Percentiles rank a stretch among this genome's conserved stretches.
Conservation (phyloP, 768 basidiomycete genomes). For the Pisolithus orientalis region DNA sequence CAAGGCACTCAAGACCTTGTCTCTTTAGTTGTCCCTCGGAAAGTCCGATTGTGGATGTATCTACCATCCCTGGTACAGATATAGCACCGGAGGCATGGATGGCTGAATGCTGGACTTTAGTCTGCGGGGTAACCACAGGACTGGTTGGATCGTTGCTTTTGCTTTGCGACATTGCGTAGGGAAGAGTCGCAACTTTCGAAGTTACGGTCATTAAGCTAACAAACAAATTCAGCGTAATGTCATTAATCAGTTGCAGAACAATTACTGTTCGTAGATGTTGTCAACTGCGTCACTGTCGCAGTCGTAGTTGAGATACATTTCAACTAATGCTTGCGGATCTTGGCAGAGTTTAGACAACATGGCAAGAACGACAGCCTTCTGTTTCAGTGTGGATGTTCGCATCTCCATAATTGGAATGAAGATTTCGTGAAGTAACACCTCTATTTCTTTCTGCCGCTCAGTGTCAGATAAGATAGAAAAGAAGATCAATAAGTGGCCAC, state of each 20-base stretch:
- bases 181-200: conserved; percentile 77
- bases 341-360: conserved; percentile 87
- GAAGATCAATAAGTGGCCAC: conserved; percentile 30
- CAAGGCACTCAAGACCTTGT: conserved; percentile 94
- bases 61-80: conserved; percentile 58
- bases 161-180: conserved; percentile 40
- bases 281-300: conserved; percentile 92
- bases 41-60: conserved; percentile 59
- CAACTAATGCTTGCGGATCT: conserved; percentile 95
- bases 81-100: conserved; percentile 62
- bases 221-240: conserved; percentile 3
- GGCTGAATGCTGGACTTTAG: conserved; percentile 28
- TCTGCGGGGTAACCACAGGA: conserved; percentile 48
- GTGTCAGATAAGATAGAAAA: conserved; percentile 6
- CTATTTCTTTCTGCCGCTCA: conserved; percentile 86
- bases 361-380: conserved; percentile 87
- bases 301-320: conserved; percentile 98
- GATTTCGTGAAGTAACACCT: conserved; percentile 96
- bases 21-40: conserved; percentile 82
- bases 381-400: conserved; percentile 91
- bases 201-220: conserved; percentile 88
- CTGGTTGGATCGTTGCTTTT: conserved; percentile 54
- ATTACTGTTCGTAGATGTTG: conserved; percentile 95
- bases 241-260: conserved; percentile 6
- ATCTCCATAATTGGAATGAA: conserved; percentile 98